These are phyloP conservation scores for Croton laevigatus DNA, from an alignment of 441 rosid species.

Conservation along the genomic window DNA sequence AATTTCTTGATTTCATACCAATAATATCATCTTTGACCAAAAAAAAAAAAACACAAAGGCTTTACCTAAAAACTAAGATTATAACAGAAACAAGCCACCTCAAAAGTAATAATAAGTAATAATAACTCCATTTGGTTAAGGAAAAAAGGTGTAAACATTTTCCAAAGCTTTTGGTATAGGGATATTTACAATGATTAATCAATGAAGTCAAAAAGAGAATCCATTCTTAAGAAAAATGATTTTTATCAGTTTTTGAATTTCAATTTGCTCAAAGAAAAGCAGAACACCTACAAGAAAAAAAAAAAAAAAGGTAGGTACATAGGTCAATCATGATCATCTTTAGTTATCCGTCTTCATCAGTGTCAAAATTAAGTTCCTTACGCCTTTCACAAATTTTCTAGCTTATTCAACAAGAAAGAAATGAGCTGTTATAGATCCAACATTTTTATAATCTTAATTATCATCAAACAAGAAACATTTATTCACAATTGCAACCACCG, in stretches of 20 bases:
- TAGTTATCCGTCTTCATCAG: background rate
- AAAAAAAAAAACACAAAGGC: background rate
- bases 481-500: background rate
- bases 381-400: background rate
- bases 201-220: background rate
- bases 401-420: background rate
- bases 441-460: background rate
- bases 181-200: background rate
- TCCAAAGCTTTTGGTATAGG: background rate
- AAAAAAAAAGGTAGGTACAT: background rate
- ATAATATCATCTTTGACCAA: background rate
- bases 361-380: background rate
- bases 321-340: background rate
- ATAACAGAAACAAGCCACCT: background rate
- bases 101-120: too few species aligned
- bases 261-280: background rate
- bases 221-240: background rate
- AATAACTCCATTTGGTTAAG: background rate
- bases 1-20: background rate
- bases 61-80: background rate
- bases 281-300: background rate
- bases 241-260: background rate
- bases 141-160: background rate
- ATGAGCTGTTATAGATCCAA: background rate
- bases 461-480: background rate